A percentile compares a stretch with the other conserved stretches of the same genome.
Conservation (phyloP, 2,329 filamentous ascomycete species). For the Parastagonospora nodorum region DNA sequence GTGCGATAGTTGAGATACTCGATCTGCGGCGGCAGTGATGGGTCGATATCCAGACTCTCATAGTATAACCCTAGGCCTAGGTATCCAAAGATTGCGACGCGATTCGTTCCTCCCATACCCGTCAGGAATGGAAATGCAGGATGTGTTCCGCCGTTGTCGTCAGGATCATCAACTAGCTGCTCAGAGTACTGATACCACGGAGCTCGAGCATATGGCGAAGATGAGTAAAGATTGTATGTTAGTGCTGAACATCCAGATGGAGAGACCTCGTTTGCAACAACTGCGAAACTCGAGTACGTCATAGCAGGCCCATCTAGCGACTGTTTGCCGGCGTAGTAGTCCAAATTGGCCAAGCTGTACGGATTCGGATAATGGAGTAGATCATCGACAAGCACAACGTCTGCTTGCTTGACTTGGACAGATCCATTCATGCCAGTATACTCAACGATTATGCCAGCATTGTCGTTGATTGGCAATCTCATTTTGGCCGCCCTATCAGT, state of each 20-base stretch:
- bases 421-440: constrained; percentile 70
- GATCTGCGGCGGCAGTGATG: constrained; percentile 69
- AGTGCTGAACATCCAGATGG: constrained; percentile 70
- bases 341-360: constrained; percentile 62
- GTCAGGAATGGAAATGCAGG: constrained; percentile 74
- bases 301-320: constrained; percentile 71
- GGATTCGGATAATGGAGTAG: constrained; percentile 65
- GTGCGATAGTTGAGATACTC: constrained; percentile 64
- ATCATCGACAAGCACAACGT: constrained; percentile 70
- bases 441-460: constrained; percentile 66
- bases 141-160: constrained; percentile 67
- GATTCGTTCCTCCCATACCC: constrained; percentile 71
- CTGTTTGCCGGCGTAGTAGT: constrained; percentile 73
- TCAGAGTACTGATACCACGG: constrained; percentile 76
- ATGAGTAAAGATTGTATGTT: constrained; percentile 69
- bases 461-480: constrained; percentile 57
- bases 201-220: constrained; percentile 66
- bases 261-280: constrained; percentile 68
- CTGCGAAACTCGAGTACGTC: constrained; percentile 73
- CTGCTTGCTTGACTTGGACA: constrained; percentile 71
- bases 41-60: constrained; percentile 66
- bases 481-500: constrained; percentile 61
- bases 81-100: constrained; percentile 70
- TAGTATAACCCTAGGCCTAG: constrained; percentile 66
- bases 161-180: constrained; percentile 66